These are phyloP conservation scores for Cystobasidium ongulense DNA, from an alignment of 768 basidiomycete species.

Conservation along the genomic window DNA sequence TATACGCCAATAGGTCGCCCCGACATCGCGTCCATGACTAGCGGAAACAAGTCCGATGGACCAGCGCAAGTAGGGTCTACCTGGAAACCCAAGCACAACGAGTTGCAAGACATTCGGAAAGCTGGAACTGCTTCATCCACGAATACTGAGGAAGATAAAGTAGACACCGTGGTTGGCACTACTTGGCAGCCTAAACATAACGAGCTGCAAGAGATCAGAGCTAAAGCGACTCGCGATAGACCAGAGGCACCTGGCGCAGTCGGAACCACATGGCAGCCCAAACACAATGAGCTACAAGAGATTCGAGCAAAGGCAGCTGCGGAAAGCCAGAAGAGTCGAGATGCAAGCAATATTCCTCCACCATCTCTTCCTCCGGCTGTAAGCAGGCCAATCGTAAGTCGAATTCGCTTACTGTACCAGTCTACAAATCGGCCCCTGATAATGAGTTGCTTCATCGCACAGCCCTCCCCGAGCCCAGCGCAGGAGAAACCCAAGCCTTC, in stretches of 20 bases:
- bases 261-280: constrained; percentile 18
- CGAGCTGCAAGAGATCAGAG: constrained; percentile 29
- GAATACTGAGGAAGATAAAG: constrained; percentile 46
- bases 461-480: neutral
- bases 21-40: constrained; percentile 37
- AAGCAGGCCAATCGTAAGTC: constrained; percentile 38
- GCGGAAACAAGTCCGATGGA: constrained; percentile 11
- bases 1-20: constrained; percentile 44
- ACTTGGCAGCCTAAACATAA: constrained; percentile 16
- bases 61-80: constrained; percentile 40
- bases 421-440: no score
- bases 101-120: constrained; percentile 27
- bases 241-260: constrained; percentile 26
- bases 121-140: constrained; percentile 40
- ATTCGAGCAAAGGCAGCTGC: constrained; percentile 15
- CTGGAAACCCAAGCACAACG: constrained; percentile 36
- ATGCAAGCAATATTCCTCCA: constrained; percentile 48
- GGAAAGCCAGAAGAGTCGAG: constrained; percentile 34
- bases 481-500: constrained; percentile 14
- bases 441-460: neutral
- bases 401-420: no score
- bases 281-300: constrained; percentile 30
- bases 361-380: constrained; percentile 51
- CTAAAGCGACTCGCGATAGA: constrained; percentile 2
- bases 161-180: constrained; percentile 35